These are phyloP conservation scores for Aspergillus novoparasiticus DNA, from an alignment of 2,329 filamentous ascomycete genomes.

Conservation along the genomic window DNA sequence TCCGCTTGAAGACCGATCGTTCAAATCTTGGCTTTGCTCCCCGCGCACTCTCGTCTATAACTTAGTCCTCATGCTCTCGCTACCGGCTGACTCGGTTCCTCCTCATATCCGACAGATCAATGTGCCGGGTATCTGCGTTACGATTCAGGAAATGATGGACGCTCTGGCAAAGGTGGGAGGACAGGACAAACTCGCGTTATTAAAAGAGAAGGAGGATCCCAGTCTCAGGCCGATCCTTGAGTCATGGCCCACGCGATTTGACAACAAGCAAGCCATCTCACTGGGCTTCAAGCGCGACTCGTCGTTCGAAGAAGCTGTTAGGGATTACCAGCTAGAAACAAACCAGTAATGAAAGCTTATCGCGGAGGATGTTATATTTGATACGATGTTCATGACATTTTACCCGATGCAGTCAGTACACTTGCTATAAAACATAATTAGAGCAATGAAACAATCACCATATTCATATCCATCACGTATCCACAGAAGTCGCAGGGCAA, in stretches of 20 bases:
- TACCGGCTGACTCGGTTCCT: conserved; percentile 43
- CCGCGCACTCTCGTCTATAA: conserved; percentile 58
- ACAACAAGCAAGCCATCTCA: conserved; percentile 53
- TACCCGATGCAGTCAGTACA: background rate
- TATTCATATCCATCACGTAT: background rate
- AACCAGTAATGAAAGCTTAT: conserved; percentile 14
- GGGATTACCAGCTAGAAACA: conserved; percentile 54
- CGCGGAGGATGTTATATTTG: background rate
- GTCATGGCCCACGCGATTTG: conserved; percentile 60
- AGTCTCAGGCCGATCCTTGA: conserved; percentile 56
- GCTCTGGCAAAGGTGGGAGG: conserved; percentile 59
- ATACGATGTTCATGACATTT: conserved; percentile 1
- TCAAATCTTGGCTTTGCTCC: conserved; percentile 58
- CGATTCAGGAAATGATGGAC: conserved; percentile 59
- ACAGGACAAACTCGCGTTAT: conserved; percentile 52
- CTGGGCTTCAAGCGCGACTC: conserved; percentile 57
- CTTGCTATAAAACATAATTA: background rate
- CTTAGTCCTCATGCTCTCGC: conserved; percentile 53
- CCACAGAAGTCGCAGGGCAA: background rate
- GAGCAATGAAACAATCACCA: background rate
- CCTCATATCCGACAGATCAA: conserved; percentile 56
- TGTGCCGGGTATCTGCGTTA: conserved; percentile 57
- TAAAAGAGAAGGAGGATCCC: conserved; percentile 56
- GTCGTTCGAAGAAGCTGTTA: conserved; percentile 58
- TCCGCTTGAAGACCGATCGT: conserved; percentile 52